Evolutionary conservation across 495 filamentous ascomycete genomes (phyloP), one percentile per base, ranked within the genome.

Genomic region (Parathielavia hyrcaniae): DNA sequence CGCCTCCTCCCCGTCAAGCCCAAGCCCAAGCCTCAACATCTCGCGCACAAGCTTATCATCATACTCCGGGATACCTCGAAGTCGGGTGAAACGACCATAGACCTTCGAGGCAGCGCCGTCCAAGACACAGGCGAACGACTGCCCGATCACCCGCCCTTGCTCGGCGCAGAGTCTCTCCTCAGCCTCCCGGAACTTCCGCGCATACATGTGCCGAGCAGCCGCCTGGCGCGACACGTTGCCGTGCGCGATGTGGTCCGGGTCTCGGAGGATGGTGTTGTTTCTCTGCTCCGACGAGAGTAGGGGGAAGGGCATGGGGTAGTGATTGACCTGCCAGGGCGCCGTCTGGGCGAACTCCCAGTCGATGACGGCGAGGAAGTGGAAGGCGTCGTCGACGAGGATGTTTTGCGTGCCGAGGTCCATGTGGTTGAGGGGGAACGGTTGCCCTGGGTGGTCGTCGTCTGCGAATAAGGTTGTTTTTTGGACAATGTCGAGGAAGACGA

Each of bases 321-420:
- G 61, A 39, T 52, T 58, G 34, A 66, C 59, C 40, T 66, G 13
- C 68, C 63, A 68, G 6, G 62, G 68, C 9, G 53, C 65, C 1
- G 62, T 35, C 26, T 65, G 62, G 20, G 67, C 67, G 32, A 66
- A 54, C 48, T 71, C 68, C 68, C 62, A 70, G 59, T 71, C 65
- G 50, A 70, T 71, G n/a, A 70, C 40, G 36, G 65, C 58, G 10
- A 71, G 17, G 26, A 30, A 57, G 43, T 68, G 61, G 56, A 62
- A 67, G 17, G 57, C 16, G 30, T 61, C 51, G 39, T 66, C 68
- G 46, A 70, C 57, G 11, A 71, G 63, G 13, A 70, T 54, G 58
- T 71, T 68, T 53, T 71, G 68, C 40, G 55, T 60, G 17, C 60
- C 69, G 9, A 71, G 50, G 26, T 71, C 69, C 63, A 67, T 67